Base-by-base conservation (phyloP, 2,329 filamentous ascomycete genomes). In the Nemania abortiva region DNA sequence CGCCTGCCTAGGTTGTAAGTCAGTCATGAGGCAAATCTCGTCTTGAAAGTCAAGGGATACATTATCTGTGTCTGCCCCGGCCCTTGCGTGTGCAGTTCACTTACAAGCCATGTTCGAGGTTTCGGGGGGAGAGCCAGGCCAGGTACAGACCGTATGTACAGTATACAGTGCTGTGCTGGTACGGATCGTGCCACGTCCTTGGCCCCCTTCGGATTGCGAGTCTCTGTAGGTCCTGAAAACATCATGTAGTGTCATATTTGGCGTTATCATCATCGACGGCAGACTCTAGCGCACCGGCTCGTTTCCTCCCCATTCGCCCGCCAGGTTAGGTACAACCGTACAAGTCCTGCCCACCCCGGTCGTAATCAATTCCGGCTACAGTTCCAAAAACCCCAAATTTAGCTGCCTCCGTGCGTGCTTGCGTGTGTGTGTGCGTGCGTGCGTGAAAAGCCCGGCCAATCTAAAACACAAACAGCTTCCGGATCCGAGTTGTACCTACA, bases 171-270 rank as follows among this genome's bases (percentile, higher is more conserved):
- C 24, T 54, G 6, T n/a, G n/a, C n/a, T 18, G 59, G 61, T 49
- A 65, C 49, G 62, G 52, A 56, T 70, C 31, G 65, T 70, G 68
- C 68, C 59, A 70, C 68, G 67, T 66, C 55, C 63, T 60, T 49
- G 11, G 49, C 31, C 27, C 63, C 49, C 42, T n/a, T 45, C 53
- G 37, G 49, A 31, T 49, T 62, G 34, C 56, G 45, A 61, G 22
- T 50, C 54, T 42, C 49, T 39, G 39, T 45, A 34, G 34, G 55
- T 61, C 55, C 57, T 52, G 55, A 58, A 47, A 49, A 31, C 59
- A 54, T 56, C 45, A 57, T 42, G 47, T 59, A 53, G 47, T 58
- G 60, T 63, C 67, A 66, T 66, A 20, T 29, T 66, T 47, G 56
- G 66, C 55, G 49, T 60, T 55, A 57, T 68, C 39, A 42, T 24